A percentile compares a stretch with the other conserved stretches of the same genome.
These are phyloP conservation scores for Stephanodiscus minutulus DNA, from an alignment of 108 stramenopile species.

Conservation along the genomic window DNA sequence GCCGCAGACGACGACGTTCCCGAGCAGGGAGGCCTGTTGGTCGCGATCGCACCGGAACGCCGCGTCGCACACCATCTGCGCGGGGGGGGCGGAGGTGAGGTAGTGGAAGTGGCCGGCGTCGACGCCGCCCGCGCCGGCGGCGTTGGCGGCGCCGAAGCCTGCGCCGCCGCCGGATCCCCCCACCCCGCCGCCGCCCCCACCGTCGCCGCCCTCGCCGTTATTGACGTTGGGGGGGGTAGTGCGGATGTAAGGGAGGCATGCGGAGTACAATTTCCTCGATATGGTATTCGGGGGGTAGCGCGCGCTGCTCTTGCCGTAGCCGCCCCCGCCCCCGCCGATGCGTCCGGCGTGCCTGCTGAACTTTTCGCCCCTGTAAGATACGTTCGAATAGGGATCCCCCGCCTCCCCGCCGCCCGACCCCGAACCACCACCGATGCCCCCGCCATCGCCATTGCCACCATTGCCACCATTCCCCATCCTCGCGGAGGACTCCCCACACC, in stretches of 20 bases:
- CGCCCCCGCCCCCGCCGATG: neutral
- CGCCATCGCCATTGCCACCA: neutral
- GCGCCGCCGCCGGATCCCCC: neutral
- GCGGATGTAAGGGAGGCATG: slow-evolving; percentile 44
- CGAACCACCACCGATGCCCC: slow-evolving; percentile 1
- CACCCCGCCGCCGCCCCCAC: neutral
- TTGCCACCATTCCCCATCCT: neutral
- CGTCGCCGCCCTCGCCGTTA: slow-evolving; percentile 2
- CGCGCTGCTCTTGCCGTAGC: slow-evolving; percentile 9
- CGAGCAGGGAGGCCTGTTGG: slow-evolving; percentile 81
- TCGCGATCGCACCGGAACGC: slow-evolving; percentile 89
- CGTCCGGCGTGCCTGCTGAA: slow-evolving; percentile 17
- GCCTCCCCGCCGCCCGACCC: neutral
- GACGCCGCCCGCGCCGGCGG: neutral
- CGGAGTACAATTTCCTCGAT: slow-evolving; percentile 40
- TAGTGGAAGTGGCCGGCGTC: slow-evolving; percentile 31
- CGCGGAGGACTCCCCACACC: slow-evolving; percentile 21
- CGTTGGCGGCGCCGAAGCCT: neutral
- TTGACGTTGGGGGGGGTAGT: slow-evolving; percentile 24
- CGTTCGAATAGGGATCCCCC: slow-evolving; percentile 42
- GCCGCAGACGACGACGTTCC: slow-evolving; percentile 83
- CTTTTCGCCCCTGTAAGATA: slow-evolving; percentile 45
- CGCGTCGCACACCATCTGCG: slow-evolving; percentile 85
- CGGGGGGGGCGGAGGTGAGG: slow-evolving; percentile 68
- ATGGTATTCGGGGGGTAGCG: slow-evolving; percentile 27